These are phyloP conservation scores for Aspergillus conjunctus DNA, from an alignment of 495 filamentous ascomycete genomes.

Conservation along the genomic window DNA sequence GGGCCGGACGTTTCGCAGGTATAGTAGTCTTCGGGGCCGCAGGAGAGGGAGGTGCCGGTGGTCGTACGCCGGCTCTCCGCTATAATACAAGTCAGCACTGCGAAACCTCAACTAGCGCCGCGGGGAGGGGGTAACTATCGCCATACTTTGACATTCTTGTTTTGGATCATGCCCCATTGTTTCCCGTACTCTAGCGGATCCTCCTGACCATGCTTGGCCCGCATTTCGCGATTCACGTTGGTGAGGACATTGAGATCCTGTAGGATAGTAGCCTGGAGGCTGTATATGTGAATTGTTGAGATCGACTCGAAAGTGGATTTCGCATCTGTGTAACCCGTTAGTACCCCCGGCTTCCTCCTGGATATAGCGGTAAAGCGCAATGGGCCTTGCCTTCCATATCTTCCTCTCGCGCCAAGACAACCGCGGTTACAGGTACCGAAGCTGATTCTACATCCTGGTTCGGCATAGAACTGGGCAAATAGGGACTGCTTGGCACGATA, in stretches of 20 bases:
- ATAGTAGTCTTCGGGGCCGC: conserved; percentile 33
- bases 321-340: conserved; percentile 52
- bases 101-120: neutral
- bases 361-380: neutral
- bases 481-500: conserved; percentile 72
- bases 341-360: neutral
- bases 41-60: conserved; percentile 31
- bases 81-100: conserved; percentile 30
- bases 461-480: conserved; percentile 61
- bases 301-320: conserved; percentile 70
- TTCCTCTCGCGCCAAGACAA: conserved; percentile 80
- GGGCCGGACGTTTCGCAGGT: conserved; percentile 39
- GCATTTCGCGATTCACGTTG: conserved; percentile 63
- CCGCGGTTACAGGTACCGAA: conserved; percentile 49
- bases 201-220: conserved; percentile 54
- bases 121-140: neutral
- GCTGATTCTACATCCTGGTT: conserved; percentile 45
- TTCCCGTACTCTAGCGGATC: conserved; percentile 62
- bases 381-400: conserved; percentile 65
- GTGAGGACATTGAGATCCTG: conserved; percentile 77
- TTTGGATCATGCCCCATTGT: conserved; percentile 71
- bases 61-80: conserved; percentile 51
- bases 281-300: conserved; percentile 83
- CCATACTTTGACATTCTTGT: conserved; percentile 60
- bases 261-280: conserved; percentile 68